phyloP scores from a whole-genome alignment of 306 rosid species.

The Gillenia trifoliata region DNA sequence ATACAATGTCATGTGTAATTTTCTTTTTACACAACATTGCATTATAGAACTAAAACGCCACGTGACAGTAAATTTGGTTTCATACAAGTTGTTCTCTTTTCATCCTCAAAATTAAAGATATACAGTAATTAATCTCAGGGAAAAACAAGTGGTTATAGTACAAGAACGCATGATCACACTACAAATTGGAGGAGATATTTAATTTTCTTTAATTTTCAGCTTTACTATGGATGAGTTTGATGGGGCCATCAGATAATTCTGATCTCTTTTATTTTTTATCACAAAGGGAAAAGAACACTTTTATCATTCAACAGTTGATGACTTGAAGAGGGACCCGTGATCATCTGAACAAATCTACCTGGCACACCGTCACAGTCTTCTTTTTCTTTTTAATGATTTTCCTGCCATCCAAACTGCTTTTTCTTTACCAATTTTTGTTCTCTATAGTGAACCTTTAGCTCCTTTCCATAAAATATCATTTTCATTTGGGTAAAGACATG shows the following conservation, averaged over 20 bases:
- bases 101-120: neutral
- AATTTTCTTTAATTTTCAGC: neutral
- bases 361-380: slow-evolving; percentile 57
- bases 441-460: slow-evolving; percentile 30
- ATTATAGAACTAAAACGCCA: no score
- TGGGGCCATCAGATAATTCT: slow-evolving; percentile 3
- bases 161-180: neutral
- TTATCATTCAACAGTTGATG: slow-evolving; percentile 47
- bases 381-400: slow-evolving; percentile 43
- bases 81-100: no score
- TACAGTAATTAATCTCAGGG: neutral
- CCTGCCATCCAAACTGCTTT: slow-evolving; percentile 56
- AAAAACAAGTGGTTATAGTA: neutral
- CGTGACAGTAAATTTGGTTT: no score
- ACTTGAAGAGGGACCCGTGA: slow-evolving; percentile 33
- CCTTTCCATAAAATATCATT: slow-evolving; percentile 92
- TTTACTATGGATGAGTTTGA: neutral
- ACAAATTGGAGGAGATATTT: neutral
- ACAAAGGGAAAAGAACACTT: slow-evolving; percentile 48
- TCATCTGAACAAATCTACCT: slow-evolving; percentile 52
- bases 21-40: no score
- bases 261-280: slow-evolving; percentile 20
- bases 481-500: slow-evolving; percentile 66
- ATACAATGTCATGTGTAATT: no score
- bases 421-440: slow-evolving; percentile 58